Base-by-base conservation (phyloP, 768 basidiomycete genomes). In the Pholiota microspora region DNA sequence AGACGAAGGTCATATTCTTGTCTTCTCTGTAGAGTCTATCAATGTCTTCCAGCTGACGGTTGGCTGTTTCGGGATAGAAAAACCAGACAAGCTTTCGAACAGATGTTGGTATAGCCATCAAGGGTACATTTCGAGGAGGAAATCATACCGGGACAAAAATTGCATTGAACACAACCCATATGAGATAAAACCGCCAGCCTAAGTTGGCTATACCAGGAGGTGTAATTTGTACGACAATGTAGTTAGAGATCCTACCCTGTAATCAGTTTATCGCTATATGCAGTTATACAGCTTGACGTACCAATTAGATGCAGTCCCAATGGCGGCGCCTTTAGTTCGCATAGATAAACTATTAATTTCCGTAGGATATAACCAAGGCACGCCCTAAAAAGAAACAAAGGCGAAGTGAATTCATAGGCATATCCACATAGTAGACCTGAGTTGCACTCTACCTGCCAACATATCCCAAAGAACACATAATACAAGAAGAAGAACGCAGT, bases 291-390 rank as follows among this genome's bases (percentile, higher is more conserved):
- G 8, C 6, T n/a, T 15, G 49, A 32, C 46, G 4, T 58, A 76
- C 77, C 78, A 79, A 57, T 79, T 80, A 6, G 74, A 75, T 29
- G 75, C 77, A 7, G 77, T 79, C 9, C 71, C 77, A 27, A 80
- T 45, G 2, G 77, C 78, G 8, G 78, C 77, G 15, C 78, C 78
- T 53, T 78, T 78, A 2, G 77, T 77, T 4, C 77, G 70, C 77
- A 80, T 80, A 0, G 76, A 70, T 16, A 78, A 64, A 50, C 75
- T 76, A 56, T 80, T 79, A 46, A 80, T 80, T 56, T 80, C 77
- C 1, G 77, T 76, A 2, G 78, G 78, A 56, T 79, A 79, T 50
- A 80, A 58, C 78, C 78, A 78, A 0, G 77, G 77, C 1, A 79
- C 75, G 16, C 77, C 77, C 75, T 78, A 35, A 7, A 44, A 25